Evolutionary conservation across 2,329 filamentous ascomycete species (phyloP).

Genomic region (Chalara sp.): DNA sequence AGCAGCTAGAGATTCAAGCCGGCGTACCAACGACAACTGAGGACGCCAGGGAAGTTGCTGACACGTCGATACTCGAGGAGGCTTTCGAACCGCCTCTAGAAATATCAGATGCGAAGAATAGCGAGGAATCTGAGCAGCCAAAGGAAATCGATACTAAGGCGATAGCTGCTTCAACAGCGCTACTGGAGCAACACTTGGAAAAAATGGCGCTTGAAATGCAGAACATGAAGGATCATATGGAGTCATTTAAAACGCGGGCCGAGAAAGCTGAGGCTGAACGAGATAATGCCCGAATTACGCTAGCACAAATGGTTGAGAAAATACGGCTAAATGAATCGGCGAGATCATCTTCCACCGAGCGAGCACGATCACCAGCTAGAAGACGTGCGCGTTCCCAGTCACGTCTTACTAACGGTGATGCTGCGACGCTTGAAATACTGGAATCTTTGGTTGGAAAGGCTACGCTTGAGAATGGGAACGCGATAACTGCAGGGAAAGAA

Average conservation of each 20-base stretch:
- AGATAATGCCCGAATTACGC: conserved; percentile 61
- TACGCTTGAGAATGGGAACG: conserved; percentile 14
- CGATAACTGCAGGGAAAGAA: conserved; percentile 8
- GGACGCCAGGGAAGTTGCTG: conserved; percentile 28
- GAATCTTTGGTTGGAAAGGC: conserved; percentile 4
- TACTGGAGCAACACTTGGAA: conserved; percentile 21
- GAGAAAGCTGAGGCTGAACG: conserved; percentile 76
- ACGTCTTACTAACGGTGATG: conserved; percentile 6
- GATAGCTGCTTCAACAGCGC: conserved; percentile 65
- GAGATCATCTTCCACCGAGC: conserved; percentile 17
- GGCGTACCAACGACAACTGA: conserved; percentile 35
- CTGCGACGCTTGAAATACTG: conserved; percentile 6
- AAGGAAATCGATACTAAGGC: conserved; percentile 62
- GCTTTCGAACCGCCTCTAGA: conserved; percentile 35
- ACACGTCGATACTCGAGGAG: conserved; percentile 36
- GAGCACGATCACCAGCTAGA: conserved; percentile 9
- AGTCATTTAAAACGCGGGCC: conserved; percentile 68
- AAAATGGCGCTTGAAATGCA: conserved; percentile 24
- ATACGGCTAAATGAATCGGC: conserved; percentile 65
- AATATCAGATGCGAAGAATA: conserved; percentile 1
- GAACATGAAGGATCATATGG: conserved; percentile 29
- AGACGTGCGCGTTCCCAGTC: neutral
- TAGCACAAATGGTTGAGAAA: conserved; percentile 83
- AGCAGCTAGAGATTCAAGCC: conserved; percentile 52
- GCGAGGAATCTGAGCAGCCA: conserved; percentile 21